These are phyloP conservation scores for Phalaenopsis aphrodite DNA, from an alignment of 106 monocot species.

Conservation along the genomic window DNA sequence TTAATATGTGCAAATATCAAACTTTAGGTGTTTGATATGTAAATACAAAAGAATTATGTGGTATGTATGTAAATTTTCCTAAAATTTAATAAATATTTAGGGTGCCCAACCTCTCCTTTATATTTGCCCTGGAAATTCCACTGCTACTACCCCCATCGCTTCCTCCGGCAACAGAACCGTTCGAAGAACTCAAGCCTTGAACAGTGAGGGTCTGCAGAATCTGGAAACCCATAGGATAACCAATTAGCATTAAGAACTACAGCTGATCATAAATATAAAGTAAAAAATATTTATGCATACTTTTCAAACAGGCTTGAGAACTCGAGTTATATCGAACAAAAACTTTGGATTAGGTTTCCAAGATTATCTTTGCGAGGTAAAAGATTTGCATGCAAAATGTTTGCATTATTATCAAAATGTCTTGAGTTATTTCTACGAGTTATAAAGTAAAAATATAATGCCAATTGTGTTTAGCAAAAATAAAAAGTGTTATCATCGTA, in stretches of 20 bases:
- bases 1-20: too few species aligned
- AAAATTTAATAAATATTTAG: neutral
- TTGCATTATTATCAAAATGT: too few species aligned
- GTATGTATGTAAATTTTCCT: too few species aligned
- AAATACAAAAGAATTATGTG: too few species aligned
- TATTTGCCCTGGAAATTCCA: conserved; percentile 38
- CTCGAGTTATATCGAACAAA: neutral
- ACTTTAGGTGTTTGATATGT: too few species aligned
- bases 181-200: conserved; percentile 17
- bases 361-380: neutral
- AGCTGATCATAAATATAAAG: neutral
- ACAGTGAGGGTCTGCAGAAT: conserved; percentile 37
- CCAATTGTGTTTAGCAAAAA: too few species aligned
- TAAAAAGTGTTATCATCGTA: too few species aligned
- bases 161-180: conserved; percentile 13
- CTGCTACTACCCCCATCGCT: conserved; percentile 35
- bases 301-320: neutral
- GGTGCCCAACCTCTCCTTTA: conserved; percentile 36
- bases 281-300: neutral
- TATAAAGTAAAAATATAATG: too few species aligned
- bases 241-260: neutral
- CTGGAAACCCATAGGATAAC: conserved; percentile 10
- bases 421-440: too few species aligned
- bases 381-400: too few species aligned
- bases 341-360: neutral